Conservation (phyloP, 1,284 basidiomycete genomes). For the Cryptococcus sp. region DNA sequence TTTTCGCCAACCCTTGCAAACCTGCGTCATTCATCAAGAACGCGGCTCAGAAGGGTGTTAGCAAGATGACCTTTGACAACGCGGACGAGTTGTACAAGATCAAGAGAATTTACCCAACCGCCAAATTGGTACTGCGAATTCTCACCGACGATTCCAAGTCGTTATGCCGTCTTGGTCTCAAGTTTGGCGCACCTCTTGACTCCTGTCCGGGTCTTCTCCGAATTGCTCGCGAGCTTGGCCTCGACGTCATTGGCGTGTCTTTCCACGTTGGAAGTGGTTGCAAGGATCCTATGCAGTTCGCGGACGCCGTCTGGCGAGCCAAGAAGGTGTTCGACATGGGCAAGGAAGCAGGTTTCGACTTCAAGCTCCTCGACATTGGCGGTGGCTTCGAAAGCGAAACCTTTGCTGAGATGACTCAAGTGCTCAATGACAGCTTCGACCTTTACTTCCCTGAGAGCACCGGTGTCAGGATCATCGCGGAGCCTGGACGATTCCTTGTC, state of each 20-base stretch:
- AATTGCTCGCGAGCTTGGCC: conserved; percentile 74
- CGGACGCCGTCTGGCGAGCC: conserved; percentile 84
- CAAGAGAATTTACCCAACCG: conserved; percentile 74
- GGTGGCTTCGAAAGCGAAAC: conserved; percentile 92
- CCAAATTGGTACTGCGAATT: conserved; percentile 90
- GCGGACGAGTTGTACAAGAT: conserved; percentile 97
- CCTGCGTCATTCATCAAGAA: conserved; percentile 88
- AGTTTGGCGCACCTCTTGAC: conserved; percentile 91
- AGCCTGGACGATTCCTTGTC: conserved; percentile 95
- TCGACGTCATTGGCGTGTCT: conserved; percentile 88
- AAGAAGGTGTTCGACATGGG: conserved; percentile 87
- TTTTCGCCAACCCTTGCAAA: conserved; percentile 99
- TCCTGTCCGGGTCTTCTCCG: conserved; percentile 77
- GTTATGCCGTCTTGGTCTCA: conserved; percentile 88
- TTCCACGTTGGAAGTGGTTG: conserved; percentile 99
- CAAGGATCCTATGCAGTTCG: conserved; percentile 87
- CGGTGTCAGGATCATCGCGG: conserved; percentile 85
- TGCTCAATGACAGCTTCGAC: conserved; percentile 73
- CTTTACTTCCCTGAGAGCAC: conserved; percentile 75
- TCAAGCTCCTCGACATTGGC: conserved; percentile 86
- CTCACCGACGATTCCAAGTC: conserved; percentile 96
- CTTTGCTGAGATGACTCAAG: conserved; percentile 77
- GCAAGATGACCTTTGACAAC: conserved; percentile 98
- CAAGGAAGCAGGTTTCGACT: conserved; percentile 73
- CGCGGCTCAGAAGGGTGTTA: conserved; percentile 74